Base-by-base conservation (phyloP, 352 stramenopile genomes). In the Phytopythium delawarense region DNA sequence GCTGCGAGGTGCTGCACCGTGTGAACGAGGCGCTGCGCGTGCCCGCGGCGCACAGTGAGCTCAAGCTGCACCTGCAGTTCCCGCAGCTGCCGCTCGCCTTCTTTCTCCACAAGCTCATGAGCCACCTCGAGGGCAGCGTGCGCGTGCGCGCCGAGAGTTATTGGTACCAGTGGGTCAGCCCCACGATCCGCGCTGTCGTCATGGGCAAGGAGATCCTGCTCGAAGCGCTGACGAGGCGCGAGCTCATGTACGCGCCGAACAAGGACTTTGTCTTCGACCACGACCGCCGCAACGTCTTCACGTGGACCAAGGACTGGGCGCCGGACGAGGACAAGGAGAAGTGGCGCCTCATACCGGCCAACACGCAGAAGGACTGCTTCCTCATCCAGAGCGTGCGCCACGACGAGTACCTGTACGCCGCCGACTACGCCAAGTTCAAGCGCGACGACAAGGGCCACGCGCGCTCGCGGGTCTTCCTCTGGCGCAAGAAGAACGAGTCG, bases 341-440 rank as follows among this genome's bases (percentile, higher is more conserved):
- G 62, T 92, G 78, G 78, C 70, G 75, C 35, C 60, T 90, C 25
- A 82, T 89, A 45, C 82, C 82, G 1, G 78, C 73, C 12, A 81
- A 79, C 54, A 72, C 71, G 20, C 70, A 81, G 45, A 72, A 79
- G 18, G 77, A 90, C 48, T 80, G 76, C 9, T 92, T 92, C 53
- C 65, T 81, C 37, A 59, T 92, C n/a, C 82, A 87, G 62, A 89
- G 69, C 57, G 74, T 85, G 13, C 56, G 54, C 2, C 85, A 75
- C 46, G 68, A 81, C 16, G 80, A 89, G 69, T 89, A 77, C 61
- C 46, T 92, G 44, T 89, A 89, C 57, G 68, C 80, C 7, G 82
- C 78, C 15, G 79, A 89, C 59, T 88, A 88, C 59, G 78, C 78
- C 40, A 89, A 92, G 59, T 88, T 82, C 52, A 77, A 78, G 25